Base-by-base conservation (phyloP, 208 protist species). In the Acanthamoeba healyi region DNA sequence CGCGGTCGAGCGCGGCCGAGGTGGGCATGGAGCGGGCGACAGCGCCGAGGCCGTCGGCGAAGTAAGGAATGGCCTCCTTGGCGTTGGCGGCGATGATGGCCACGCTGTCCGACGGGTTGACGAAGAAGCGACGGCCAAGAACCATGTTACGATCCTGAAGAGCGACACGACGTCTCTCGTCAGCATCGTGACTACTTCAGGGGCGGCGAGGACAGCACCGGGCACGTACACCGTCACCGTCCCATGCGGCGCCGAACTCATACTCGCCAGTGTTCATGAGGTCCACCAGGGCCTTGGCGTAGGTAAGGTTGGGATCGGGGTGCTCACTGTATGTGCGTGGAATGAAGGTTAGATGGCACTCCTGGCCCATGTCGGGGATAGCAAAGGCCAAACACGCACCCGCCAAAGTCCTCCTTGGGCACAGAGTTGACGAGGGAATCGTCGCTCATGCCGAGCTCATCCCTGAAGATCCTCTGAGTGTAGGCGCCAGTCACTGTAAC, bases 271-370 rank as follows among this genome's bases (percentile, higher is more conserved):
- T 95, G 22, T 98, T 97, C 98, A 99, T 98, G 54, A 97, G 95
- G 0, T 96, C 79, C 14, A 99, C 99, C 0, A 99, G 97, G 17
- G 98, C 97, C 36, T 95, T 90, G 14, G 99, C 99, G 95, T 99
- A 99, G 9, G 98, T 99, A 9, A 99, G 97, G 95, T 99, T 99
- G 29, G 99, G 99, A 95, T 99, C 99, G 24, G 99, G 99, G 97
- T 99, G 99, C 54, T 95, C 94, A 42, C 97, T 96, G 54, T n/a
- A n/a, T n/a, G n/a, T n/a, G n/a, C n/a, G n/a, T n/a, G n/a, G n/a
- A n/a, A n/a, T n/a, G n/a, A n/a, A n/a, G n/a, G n/a, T n/a, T n/a
- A n/a, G n/a, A n/a, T n/a, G n/a, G n/a, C n/a, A n/a, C n/a, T n/a
- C n/a, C n/a, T n/a, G n/a, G n/a, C n/a, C n/a, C n/a, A n/a, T n/a